These are phyloP conservation scores for Canavalia ensiformis DNA, from an alignment of 306 rosid species.

Conservation along the genomic window DNA sequence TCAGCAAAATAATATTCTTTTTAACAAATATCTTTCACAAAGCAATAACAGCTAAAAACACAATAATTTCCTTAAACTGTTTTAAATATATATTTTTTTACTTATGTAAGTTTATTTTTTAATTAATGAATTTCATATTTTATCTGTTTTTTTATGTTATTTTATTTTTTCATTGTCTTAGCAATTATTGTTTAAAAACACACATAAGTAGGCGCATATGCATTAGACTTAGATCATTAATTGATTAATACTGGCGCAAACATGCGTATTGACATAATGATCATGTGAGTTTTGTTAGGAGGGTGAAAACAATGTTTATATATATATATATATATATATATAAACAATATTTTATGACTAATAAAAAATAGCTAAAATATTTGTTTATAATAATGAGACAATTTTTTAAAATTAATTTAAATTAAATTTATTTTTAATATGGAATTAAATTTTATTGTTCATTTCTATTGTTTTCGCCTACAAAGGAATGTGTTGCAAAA, in stretches of 20 bases:
- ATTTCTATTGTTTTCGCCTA: too few species aligned
- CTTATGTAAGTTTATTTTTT: not conserved
- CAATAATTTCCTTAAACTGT: not conserved
- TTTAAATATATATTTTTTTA: not conserved
- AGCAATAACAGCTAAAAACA: not conserved
- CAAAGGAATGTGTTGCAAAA: too few species aligned
- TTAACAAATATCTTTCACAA: not conserved
- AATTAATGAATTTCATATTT: conserved; percentile 3
- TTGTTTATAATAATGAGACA: too few species aligned
- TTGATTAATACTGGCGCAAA: not conserved
- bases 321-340: too few species aligned
- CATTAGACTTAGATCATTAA: not conserved
- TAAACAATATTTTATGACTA: too few species aligned
- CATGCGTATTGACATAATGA: not conserved
- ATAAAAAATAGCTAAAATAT: not conserved
- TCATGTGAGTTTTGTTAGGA: not conserved
- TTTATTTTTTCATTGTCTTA: not conserved
- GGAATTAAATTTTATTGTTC: too few species aligned
- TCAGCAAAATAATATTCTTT: too few species aligned
- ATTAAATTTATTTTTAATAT: too few species aligned
- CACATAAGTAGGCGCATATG: not conserved
- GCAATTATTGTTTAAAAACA: conserved; percentile 16
- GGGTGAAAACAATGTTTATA: too few species aligned
- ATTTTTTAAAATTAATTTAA: too few species aligned
- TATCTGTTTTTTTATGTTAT: not conserved